Percentiles rank a stretch among this genome's conserved stretches.
phyloP scores from a whole-genome alignment of 176 grass and related monocot genomes.

The Secale cereale region DNA sequence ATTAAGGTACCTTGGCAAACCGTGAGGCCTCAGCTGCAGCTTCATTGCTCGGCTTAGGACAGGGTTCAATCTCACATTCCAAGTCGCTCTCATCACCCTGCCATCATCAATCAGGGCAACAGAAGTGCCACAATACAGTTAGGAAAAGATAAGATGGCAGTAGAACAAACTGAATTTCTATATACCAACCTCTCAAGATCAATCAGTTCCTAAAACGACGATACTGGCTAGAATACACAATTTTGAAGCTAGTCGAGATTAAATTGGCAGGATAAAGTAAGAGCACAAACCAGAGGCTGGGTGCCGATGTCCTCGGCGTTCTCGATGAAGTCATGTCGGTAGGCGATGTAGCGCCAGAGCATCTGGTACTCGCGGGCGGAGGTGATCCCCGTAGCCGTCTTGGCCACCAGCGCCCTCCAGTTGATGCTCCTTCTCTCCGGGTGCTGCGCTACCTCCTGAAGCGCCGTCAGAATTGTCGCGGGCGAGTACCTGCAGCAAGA shows the following conservation, averaged over 20 bases:
- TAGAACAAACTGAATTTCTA: neutral
- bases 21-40: constrained; percentile 57
- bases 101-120: constrained; percentile 2
- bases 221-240: neutral
- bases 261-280: neutral
- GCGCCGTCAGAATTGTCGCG: constrained; percentile 53
- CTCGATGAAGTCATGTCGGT: constrained; percentile 50
- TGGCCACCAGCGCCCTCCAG: constrained; percentile 64
- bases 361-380: constrained; percentile 86
- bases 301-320: constrained; percentile 30
- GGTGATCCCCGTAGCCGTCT: constrained; percentile 75
- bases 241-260: neutral
- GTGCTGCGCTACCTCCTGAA: constrained; percentile 77
- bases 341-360: constrained; percentile 92
- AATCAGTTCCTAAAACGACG: neutral
- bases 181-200: neutral
- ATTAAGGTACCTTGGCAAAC: constrained; percentile 68
- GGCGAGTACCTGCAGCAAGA: constrained; percentile 60
- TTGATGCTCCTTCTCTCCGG: constrained; percentile 43
- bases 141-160: constrained; percentile 9
- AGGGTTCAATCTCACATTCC: constrained; percentile 76
- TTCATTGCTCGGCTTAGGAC: constrained; percentile 50
- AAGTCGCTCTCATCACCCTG: constrained; percentile 97
- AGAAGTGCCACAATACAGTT: neutral
- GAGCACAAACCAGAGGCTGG: constrained; percentile 58